Base-by-base conservation (phyloP, 176 grass and related monocot species). In the Aegilops sharonensis region DNA sequence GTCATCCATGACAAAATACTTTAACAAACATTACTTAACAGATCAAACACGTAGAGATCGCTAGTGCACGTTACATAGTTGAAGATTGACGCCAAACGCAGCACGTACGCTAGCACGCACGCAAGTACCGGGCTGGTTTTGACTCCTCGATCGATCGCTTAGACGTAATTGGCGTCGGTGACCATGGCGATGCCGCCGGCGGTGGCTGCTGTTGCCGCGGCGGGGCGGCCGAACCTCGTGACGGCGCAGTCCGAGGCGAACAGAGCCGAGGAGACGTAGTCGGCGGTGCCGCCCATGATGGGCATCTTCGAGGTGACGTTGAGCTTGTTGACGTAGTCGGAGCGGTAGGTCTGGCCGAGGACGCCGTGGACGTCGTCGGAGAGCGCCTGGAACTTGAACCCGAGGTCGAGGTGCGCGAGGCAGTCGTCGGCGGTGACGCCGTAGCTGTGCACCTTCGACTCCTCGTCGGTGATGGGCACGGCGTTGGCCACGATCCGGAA, bases 331-430 rank as follows among this genome's bases (percentile, higher is more conserved):
- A 90, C 84, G 56, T 90, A 90, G 84, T 90, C 84, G 12, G 84
- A 8, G 72, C 88, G 88, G 84, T 90, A 90, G 15, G 88, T 86
- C 84, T 90, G 89, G 0, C 89, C 89, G 31, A 86, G 89, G 40
- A 90, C 79, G 89, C 88, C 88, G 3, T 89, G 83, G 36, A 89
- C 83, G 29, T 89, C 70, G 29, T 89, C 88, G 21, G 83, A 64
- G 64, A 90, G 84, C 3, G 34, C 65, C 6, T 83, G 25, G 79
- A 90, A 90, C 84, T 86, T 86, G 79, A 90, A 90, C 0, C 89
- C 89, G 2, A 90, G 89, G 65, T 90, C 89, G 24, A 90, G 89
- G 73, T 90, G 89, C 9, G 35, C 89, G 40, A 90, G 79, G 89
- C 73, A 42, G 64, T 90, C 84, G 23, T 23, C 89, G 40, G 14